These are phyloP conservation scores for Panicum virgatum DNA, from an alignment of 202 grass and related monocot species.

Conservation along the genomic window DNA sequence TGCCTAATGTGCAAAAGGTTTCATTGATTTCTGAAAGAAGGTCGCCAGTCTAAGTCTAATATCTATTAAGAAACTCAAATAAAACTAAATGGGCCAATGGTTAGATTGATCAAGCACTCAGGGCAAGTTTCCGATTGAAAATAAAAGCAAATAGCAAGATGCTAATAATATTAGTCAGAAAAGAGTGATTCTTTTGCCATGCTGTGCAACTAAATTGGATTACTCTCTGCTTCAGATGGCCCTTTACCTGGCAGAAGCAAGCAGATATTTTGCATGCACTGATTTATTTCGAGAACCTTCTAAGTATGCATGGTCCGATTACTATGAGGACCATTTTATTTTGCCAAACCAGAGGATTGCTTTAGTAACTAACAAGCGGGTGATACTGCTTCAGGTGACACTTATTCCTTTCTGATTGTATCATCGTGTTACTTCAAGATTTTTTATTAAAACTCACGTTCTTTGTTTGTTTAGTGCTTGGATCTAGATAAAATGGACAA, in stretches of 20 bases:
- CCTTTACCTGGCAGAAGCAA: slow-evolving; percentile 94
- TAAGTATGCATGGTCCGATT: slow-evolving; percentile 99
- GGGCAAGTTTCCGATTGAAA: not conserved
- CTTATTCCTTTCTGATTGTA: slow-evolving; percentile 36
- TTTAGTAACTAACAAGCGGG: slow-evolving; percentile 83
- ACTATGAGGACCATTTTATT: slow-evolving; percentile 90
- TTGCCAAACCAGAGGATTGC: slow-evolving; percentile 75
- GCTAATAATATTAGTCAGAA: not conserved
- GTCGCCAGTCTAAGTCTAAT: not conserved
- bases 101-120: slow-evolving; percentile 17
- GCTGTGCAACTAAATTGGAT: slow-evolving; percentile 26
- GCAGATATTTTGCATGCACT: slow-evolving; percentile 90
- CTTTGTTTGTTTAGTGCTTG: slow-evolving; percentile 61
- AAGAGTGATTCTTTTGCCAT: slow-evolving; percentile 20
- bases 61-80: not conserved
- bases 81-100: not conserved
- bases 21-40: not conserved
- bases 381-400: slow-evolving; percentile 91
- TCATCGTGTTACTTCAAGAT: slow-evolving; percentile 5
- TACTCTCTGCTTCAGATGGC: slow-evolving; percentile 69
- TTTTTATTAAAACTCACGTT: slow-evolving; percentile 20
- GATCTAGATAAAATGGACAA: slow-evolving; percentile 93
- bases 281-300: slow-evolving; percentile 98
- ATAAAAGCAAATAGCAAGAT: not conserved
- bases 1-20: not conserved